Evolutionary conservation across 2,329 filamentous ascomycete species (phyloP).

Genomic region (Plectosphaerella plurivora): DNA sequence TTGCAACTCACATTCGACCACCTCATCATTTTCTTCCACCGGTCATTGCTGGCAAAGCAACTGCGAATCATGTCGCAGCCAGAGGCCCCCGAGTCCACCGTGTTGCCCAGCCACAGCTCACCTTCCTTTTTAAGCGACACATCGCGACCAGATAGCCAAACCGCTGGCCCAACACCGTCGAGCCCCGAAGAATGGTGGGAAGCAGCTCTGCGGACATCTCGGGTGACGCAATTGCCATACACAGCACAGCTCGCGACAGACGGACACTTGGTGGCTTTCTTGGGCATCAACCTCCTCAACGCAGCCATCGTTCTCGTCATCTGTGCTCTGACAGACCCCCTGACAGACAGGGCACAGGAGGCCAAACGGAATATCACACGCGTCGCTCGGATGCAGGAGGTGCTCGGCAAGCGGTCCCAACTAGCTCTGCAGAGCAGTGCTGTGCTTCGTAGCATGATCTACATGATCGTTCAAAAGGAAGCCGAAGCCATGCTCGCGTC

Average conservation of each 20-base stretch:
- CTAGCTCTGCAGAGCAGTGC: background rate
- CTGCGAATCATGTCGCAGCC: conserved; percentile 19
- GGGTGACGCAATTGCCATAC: conserved; percentile 24
- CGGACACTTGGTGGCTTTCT: conserved; percentile 36
- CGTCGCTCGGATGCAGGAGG: conserved; percentile 33
- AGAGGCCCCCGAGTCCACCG: background rate
- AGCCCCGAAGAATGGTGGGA: conserved; percentile 26
- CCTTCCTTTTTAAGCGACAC: background rate
- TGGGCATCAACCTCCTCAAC: conserved; percentile 40
- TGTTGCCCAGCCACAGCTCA: background rate
- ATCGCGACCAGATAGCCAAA: background rate
- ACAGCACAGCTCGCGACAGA: conserved; percentile 31
- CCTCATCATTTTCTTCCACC: conserved; percentile 34
- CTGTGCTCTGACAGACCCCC: conserved; percentile 33
- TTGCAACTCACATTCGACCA: conserved; percentile 38
- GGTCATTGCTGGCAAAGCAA: conserved; percentile 32
- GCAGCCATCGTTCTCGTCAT: conserved; percentile 37
- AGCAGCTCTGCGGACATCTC: conserved; percentile 32
- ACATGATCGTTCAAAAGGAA: background rate
- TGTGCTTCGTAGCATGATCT: background rate
- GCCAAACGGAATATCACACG: conserved; percentile 35
- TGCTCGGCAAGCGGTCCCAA: conserved; percentile 7
- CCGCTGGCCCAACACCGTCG: background rate
- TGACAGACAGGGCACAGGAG: conserved; percentile 34
- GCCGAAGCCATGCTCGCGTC: background rate